Evolutionary conservation across 306 rosid genomes (phyloP), one percentile per base, ranked within the genome.

Genomic region (Vigna mungo): DNA sequence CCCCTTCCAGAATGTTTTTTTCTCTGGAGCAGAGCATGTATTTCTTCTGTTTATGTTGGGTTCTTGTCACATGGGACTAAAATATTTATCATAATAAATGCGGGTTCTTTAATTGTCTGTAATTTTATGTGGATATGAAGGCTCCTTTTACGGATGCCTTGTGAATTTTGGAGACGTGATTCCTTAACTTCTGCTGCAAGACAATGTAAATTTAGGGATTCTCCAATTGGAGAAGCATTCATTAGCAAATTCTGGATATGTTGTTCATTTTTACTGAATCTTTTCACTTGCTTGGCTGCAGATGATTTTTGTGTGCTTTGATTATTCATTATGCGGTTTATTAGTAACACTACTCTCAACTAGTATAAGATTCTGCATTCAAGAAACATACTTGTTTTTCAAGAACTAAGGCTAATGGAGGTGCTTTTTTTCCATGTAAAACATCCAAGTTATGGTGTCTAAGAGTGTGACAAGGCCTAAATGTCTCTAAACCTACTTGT

Each of bases 11-110:
- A 18, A 47, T 21, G 9, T 44, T 81, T 41, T 49, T 36, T 48
- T 34, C 36, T 36, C 53, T 54, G 49, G 82, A 34, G 70, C 41
- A 46, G 75, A 77, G 73, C 48, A n/a, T 23, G n/a, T 54, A 44
- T 17, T 72, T 66, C 47, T 61, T 63, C 58, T 37, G 34, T 13
- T 77, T 52, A 77, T 17, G 36, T 71, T 54, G 20, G 46, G 13
- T 9, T 64, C 63, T 71, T 55, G 30, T 77, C 65, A 36, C 65
- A 63, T 56, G 10, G 46, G n/a, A 77, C 30, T 4, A 70, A 10
- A 17, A 3, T 7, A 3, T 62, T 70, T 27, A 10, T 59, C 25
- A 25, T 46, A 41, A 20, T 66, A 55, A 21, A 65, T 30, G 27
- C 20, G 17, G 43, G 52, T 64, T 63, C 62, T 44, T 46, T 72